phyloP scores from a whole-genome alignment of 139 green algal genomes.

The Picochlorum sp. region DNA sequence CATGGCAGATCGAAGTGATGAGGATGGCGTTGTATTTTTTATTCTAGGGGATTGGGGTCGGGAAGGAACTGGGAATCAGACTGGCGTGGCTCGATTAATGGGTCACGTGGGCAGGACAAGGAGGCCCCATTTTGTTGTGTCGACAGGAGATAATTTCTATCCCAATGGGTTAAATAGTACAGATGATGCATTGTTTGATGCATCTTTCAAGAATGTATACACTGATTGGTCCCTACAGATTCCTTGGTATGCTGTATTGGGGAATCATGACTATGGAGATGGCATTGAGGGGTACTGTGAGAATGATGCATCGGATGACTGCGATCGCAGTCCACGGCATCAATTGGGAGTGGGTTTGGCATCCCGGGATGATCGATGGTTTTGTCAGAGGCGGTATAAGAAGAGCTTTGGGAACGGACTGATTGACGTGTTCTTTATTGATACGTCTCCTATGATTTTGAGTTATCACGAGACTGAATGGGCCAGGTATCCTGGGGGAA shows the following conservation, averaged over 20 bases:
- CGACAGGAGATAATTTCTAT: constrained; percentile 55
- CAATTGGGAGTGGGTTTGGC: constrained; percentile 16
- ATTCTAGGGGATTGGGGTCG: constrained; percentile 54
- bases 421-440: constrained; percentile 61
- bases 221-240: constrained; percentile 15
- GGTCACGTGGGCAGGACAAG: constrained; percentile 12
- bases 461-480: constrained; percentile 28
- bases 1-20: not conserved
- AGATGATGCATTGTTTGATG: constrained; percentile 8
- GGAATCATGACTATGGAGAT: constrained; percentile 32
- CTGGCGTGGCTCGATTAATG: constrained; percentile 45
- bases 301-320: constrained; percentile 20
- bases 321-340: constrained; percentile 36
- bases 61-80: constrained; percentile 41
- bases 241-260: constrained; percentile 57
- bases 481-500: constrained; percentile 38
- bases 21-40: constrained; percentile 1
- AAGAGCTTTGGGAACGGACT: constrained; percentile 13
- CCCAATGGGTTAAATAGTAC: constrained; percentile 17
- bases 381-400: constrained; percentile 31
- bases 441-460: constrained; percentile 49
- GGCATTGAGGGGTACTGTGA: constrained; percentile 4
- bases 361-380: constrained; percentile 35
- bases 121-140: constrained; percentile 45
- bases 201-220: constrained; percentile 12